Evolutionary conservation across 345 rosid genomes (phyloP), one percentile per base, ranked within the genome.

Genomic region (Trapa incisa): DNA sequence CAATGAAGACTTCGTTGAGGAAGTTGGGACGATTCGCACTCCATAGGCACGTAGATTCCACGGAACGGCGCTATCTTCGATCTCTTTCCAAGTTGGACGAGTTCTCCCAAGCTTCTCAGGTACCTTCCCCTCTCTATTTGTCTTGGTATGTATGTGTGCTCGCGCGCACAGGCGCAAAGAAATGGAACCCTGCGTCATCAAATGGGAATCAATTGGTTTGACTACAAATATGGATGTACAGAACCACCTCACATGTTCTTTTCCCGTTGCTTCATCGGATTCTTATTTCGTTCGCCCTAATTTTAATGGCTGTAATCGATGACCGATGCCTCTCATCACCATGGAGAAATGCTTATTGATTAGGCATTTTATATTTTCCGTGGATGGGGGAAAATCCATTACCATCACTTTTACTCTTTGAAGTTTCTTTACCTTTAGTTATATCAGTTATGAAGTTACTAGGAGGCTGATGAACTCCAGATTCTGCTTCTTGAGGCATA

Each of bases 91-190:
- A 79, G 66, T 68, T 77, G 47, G 89, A 88, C 72, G 97, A 93
- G 79, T 87, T 93, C 10, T 81, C 83, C 67, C 84, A 77, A 63
- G 97, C 94, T 54, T 81, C 89, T 72, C 88, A 77, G 97, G 98
- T 89, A 3, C 63, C 35, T 36, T 53, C n/a, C 61, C 37, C 67
- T 35, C 16, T 39, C 39, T 37, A n/a, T 41, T 15, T 64, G 11
- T 67, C 37, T 5, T 4, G 38, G 9, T 41, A 37, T 3, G 29
- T 16, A 29, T 39, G 4, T 39, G 4, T 39, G 4, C 42, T 39
- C 42, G 42, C 42, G n/a, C 16, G 32, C 16, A 14, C 35, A 33
- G 37, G 43, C 33, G 29, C 10, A 2, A 9, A 22, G 33, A 14
- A 16, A 14, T 45, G 60, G 60, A 54, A 8, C 60, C 6, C 35